Conservation (phyloP, 1,139 yeast genomes). For the Kodamaea anthophila region DNA sequence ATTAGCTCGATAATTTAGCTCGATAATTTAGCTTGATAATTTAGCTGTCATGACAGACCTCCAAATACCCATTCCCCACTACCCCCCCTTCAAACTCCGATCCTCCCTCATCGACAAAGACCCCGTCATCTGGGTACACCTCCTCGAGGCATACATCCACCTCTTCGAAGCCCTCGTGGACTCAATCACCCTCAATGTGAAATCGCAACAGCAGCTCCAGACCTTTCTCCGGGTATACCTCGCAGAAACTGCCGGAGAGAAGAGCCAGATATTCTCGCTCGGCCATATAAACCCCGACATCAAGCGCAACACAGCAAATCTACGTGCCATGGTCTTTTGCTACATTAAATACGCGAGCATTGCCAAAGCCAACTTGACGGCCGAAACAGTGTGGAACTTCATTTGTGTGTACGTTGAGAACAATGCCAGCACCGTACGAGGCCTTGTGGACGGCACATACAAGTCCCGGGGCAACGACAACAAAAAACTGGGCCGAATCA, state of each 20-base stretch:
- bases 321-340: conserved; percentile 48
- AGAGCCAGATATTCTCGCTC: conserved; percentile 53
- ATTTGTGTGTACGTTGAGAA: conserved; percentile 45
- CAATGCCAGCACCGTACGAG: conserved; percentile 43
- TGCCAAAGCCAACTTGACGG: conserved; percentile 48
- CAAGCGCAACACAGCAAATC: conserved; percentile 38
- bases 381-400: conserved; percentile 60
- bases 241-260: conserved; percentile 55
- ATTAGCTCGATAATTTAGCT: no score
- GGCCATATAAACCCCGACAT: conserved; percentile 71
- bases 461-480: conserved; percentile 45
- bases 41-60: conserved; percentile 5
- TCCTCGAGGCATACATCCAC: conserved; percentile 55
- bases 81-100: conserved; percentile 67
- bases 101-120: conserved; percentile 73
- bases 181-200: conserved; percentile 36
- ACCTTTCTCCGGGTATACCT: conserved; percentile 51
- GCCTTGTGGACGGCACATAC: conserved; percentile 48
- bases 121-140: conserved; percentile 76
- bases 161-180: conserved; percentile 42
- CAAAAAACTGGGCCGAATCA: conserved; percentile 45
- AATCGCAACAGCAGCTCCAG: conserved; percentile 54
- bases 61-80: conserved; percentile 61
- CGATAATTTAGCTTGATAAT: no score
- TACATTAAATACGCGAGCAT: conserved; percentile 49